Percentiles rank a stretch among this genome's conserved stretches.
These are phyloP conservation scores for Hypoxylon sp. DNA, from an alignment of 2,329 filamentous ascomycete genomes.

Conservation along the genomic window DNA sequence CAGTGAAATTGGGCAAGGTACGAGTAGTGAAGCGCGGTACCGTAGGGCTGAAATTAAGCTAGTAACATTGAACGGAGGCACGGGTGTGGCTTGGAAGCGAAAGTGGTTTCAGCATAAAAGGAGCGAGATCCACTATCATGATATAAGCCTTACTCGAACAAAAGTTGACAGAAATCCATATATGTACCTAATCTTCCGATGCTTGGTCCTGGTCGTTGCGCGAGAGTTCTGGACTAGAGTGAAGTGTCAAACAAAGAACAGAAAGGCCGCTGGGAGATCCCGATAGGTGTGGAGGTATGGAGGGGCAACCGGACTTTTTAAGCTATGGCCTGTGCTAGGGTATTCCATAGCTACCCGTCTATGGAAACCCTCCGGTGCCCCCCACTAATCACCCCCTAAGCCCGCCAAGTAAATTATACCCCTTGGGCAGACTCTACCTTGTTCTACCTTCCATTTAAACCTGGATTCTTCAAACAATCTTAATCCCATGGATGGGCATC, in stretches of 20 bases:
- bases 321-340: neutral
- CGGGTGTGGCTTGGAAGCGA: neutral
- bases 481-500: neutral
- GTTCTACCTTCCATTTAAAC: neutral
- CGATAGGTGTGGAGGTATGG: too few species aligned
- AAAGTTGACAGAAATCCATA: neutral
- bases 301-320: too few species aligned
- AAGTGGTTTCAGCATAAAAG: neutral
- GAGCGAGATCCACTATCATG: neutral
- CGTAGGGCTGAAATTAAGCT: conserved; percentile 34
- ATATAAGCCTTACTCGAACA: neutral
- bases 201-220: neutral
- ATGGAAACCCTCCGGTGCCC: neutral
- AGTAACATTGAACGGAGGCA: neutral
- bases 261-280: too few species aligned
- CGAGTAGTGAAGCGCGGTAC: conserved; percentile 5
- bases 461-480: neutral
- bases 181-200: neutral
- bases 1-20: conserved; percentile 1
- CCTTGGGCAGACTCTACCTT: too few species aligned
- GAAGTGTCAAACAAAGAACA: too few species aligned
- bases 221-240: neutral
- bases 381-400: too few species aligned
- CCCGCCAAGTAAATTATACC: too few species aligned
- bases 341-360: too few species aligned